phyloP scores from a whole-genome alignment of 805 yeast genomes.

The Candida lessepsii region DNA sequence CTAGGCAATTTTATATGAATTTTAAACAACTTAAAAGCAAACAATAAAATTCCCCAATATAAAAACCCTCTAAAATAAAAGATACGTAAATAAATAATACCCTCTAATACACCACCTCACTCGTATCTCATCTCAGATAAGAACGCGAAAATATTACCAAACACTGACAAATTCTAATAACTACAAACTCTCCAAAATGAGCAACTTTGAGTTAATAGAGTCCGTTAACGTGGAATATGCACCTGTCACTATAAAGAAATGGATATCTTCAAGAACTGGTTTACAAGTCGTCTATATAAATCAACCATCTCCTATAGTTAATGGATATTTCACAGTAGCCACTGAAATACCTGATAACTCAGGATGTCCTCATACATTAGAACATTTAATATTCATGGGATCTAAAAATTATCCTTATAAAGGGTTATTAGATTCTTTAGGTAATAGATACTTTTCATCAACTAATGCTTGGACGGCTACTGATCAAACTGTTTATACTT shows the following conservation, averaged over 20 bases:
- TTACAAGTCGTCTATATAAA: slow-evolving; percentile 73
- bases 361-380: slow-evolving; percentile 94
- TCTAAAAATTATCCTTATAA: slow-evolving; percentile 85
- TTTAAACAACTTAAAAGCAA: too few relatives aligned
- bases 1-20: too few relatives aligned
- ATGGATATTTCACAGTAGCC: slow-evolving; percentile 95
- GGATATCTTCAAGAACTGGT: slow-evolving; percentile 79
- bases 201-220: too few relatives aligned
- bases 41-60: too few relatives aligned
- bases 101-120: too few relatives aligned
- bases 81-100: too few relatives aligned
- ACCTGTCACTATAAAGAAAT: slow-evolving; percentile 67
- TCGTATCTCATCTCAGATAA: too few relatives aligned
- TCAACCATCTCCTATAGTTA: slow-evolving; percentile 82
- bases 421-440: slow-evolving; percentile 83
- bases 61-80: too few relatives aligned
- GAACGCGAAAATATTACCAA: too few relatives aligned
- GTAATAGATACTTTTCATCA: slow-evolving; percentile 76
- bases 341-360: slow-evolving; percentile 85
- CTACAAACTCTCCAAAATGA: too few relatives aligned
- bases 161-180: too few relatives aligned
- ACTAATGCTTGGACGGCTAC: slow-evolving; percentile 98
- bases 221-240: slow-evolving; percentile 71
- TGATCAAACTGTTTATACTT: slow-evolving; percentile 91
- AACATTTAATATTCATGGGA: slow-evolving; percentile 94